Evolutionary conservation across 108 stramenopile species (phyloP).

Genomic region (Stephanodiscus triporus): DNA sequence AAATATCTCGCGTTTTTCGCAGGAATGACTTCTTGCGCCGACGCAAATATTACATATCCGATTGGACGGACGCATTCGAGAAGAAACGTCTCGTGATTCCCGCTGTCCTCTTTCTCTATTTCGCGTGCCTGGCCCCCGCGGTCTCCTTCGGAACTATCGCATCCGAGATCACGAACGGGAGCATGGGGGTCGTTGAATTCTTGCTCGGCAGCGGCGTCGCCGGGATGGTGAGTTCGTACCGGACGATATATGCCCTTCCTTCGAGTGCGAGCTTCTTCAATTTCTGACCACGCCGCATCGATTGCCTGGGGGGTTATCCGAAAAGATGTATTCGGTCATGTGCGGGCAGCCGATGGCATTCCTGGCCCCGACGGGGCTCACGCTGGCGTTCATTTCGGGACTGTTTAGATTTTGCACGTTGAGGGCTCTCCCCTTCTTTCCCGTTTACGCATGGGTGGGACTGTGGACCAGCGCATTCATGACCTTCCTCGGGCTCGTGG

Average conservation of each 20-base stretch:
- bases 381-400: constrained; percentile 92
- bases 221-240: constrained; percentile 88
- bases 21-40: constrained; percentile 64
- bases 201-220: constrained; percentile 81
- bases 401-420: constrained; percentile 80
- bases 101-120: constrained; percentile 92
- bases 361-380: constrained; percentile 96
- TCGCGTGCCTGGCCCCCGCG: constrained; percentile 93
- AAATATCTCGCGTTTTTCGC: too few relatives aligned
- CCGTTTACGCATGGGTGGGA: constrained; percentile 94
- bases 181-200: constrained; percentile 92
- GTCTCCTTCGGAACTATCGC: constrained; percentile 95
- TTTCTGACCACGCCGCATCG: neutral
- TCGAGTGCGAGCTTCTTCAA: neutral
- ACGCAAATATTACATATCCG: constrained; percentile 59
- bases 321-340: constrained; percentile 78
- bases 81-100: constrained; percentile 76
- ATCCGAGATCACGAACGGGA: constrained; percentile 83
- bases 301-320: too few relatives aligned
- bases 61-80: constrained; percentile 80
- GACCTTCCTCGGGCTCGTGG: constrained; percentile 74
- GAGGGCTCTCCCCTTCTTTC: constrained; percentile 88
- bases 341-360: constrained; percentile 98
- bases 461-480: constrained; percentile 93
- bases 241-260: too few relatives aligned